Percentiles rank a stretch among this genome's conserved stretches.
phyloP scores from a whole-genome alignment of 345 rosid species.

The Mallotus nudiflorus region DNA sequence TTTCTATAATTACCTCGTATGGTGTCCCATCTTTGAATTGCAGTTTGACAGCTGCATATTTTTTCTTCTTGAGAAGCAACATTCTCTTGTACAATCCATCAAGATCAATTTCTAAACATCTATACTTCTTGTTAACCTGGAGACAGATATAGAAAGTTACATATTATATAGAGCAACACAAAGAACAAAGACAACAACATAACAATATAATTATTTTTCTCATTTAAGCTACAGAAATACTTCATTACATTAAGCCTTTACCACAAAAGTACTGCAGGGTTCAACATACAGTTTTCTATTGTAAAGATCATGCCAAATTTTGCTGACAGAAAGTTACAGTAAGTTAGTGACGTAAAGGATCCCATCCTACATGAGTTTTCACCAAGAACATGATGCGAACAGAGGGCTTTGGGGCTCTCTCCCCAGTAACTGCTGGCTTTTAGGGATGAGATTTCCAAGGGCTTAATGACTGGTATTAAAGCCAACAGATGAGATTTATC shows the following conservation, averaged over 20 bases:
- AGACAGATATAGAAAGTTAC: conserved; percentile 23
- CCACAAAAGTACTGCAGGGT: not conserved
- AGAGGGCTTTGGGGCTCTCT: too few relatives aligned
- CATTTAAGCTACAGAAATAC: not conserved
- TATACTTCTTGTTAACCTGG: conserved; percentile 93
- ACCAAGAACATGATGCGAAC: too few relatives aligned
- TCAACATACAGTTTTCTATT: too few relatives aligned
- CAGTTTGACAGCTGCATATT: conserved; percentile 96
- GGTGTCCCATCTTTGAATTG: conserved; percentile 72
- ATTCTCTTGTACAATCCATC: conserved; percentile 96
- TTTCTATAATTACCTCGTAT: conserved; percentile 57
- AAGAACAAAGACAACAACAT: not conserved
- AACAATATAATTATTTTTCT: not conserved
- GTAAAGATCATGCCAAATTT: too few relatives aligned
- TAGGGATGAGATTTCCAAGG: too few relatives aligned
- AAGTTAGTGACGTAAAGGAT: not conserved
- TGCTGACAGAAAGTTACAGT: not conserved
- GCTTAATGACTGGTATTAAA: too few relatives aligned
- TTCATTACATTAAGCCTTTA: not conserved
- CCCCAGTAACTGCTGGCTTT: too few relatives aligned
- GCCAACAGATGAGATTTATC: too few relatives aligned
- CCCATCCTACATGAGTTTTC: too few relatives aligned
- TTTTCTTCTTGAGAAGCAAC: conserved; percentile 97
- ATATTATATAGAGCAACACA: conserved; percentile 2
- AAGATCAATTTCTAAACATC: conserved; percentile 88